Conservation (phyloP, 495 filamentous ascomycete genomes). For the Trichoderma orchidacearum region DNA sequence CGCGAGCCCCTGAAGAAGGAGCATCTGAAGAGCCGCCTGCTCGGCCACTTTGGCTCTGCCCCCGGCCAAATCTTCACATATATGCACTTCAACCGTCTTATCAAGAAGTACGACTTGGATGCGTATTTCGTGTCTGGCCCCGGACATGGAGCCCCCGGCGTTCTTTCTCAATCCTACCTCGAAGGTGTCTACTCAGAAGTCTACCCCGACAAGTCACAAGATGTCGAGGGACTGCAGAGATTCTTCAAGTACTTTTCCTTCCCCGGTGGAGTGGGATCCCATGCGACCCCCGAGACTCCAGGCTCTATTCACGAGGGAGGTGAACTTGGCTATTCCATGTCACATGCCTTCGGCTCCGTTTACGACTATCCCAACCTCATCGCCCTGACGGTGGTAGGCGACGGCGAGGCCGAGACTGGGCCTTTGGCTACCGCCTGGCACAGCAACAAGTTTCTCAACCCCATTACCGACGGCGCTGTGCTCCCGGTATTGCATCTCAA, state of each 20-base stretch:
- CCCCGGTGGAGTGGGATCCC: constrained; percentile 58
- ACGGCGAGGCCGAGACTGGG: constrained; percentile 62
- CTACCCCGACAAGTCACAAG: constrained; percentile 51
- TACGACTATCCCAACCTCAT: constrained; percentile 59
- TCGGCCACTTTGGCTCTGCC: constrained; percentile 64
- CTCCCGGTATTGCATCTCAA: constrained; percentile 66
- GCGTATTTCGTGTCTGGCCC: constrained; percentile 57
- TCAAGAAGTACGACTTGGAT: constrained; percentile 62
- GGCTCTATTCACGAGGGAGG: constrained; percentile 62
- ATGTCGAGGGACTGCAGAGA: constrained; percentile 46
- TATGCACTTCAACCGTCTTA: constrained; percentile 65
- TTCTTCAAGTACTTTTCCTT: constrained; percentile 75
- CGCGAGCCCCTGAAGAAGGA: constrained; percentile 45
- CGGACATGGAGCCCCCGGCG: constrained; percentile 57
- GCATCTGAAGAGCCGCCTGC: constrained; percentile 53
- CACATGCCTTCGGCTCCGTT: constrained; percentile 59
- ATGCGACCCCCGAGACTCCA: constrained; percentile 62
- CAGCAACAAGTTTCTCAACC: constrained; percentile 62
- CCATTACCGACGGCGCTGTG: constrained; percentile 57
- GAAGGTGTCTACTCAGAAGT: constrained; percentile 63
- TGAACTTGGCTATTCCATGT: constrained; percentile 64
- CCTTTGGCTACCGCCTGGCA: constrained; percentile 64
- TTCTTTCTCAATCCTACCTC: constrained; percentile 58
- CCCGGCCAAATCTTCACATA: constrained; percentile 63
- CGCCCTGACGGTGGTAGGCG: constrained; percentile 58